Evolutionary conservation across 352 stramenopile genomes (phyloP).

Genomic region (Globisporangium cystogenes): DNA sequence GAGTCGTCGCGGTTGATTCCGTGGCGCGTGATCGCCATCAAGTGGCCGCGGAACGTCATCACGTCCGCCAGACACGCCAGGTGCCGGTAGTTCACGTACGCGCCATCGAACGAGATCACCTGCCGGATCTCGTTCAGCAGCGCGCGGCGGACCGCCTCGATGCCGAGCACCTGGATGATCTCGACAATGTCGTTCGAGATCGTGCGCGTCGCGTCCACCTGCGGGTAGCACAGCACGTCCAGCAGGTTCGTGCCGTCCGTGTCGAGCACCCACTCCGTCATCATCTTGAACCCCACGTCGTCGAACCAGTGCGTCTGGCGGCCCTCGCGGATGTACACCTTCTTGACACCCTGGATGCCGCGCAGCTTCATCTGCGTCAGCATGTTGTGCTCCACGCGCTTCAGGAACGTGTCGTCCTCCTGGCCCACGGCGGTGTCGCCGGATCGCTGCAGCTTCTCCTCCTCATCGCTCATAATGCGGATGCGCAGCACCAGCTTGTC

Average conservation of each 20-base stretch:
- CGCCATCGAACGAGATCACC: constrained; percentile 98
- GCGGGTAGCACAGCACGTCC: constrained; percentile 95
- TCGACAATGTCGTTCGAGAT: constrained; percentile 99
- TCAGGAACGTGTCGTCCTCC: constrained; percentile 96
- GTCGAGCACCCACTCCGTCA: constrained; percentile 98
- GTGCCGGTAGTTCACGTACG: constrained; percentile 99
- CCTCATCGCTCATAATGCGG: constrained; percentile 95
- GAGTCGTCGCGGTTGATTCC: constrained; percentile 99
- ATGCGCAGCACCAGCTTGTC: constrained; percentile 97
- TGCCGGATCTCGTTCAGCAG: constrained; percentile 96
- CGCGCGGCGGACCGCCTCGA: constrained; percentile 86
- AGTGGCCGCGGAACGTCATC: constrained; percentile 98
- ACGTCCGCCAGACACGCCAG: constrained; percentile 97
- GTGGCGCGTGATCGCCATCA: constrained; percentile 98
- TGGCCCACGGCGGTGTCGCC: constrained; percentile 83
- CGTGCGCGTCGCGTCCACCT: constrained; percentile 96
- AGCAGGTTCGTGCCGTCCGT: constrained; percentile 99
- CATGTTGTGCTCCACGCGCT: constrained; percentile 97
- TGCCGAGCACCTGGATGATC: constrained; percentile 96
- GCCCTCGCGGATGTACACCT: constrained; percentile 96
- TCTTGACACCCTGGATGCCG: constrained; percentile 97
- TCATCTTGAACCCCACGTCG: constrained; percentile 92
- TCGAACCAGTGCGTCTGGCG: constrained; percentile 95
- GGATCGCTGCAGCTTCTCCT: constrained; percentile 79
- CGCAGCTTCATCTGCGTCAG: constrained; percentile 95